Evolutionary conservation across 2,329 filamentous ascomycete species (phyloP), one percentile per base, ranked within the genome.

Genomic region (Penicillium sp.): DNA sequence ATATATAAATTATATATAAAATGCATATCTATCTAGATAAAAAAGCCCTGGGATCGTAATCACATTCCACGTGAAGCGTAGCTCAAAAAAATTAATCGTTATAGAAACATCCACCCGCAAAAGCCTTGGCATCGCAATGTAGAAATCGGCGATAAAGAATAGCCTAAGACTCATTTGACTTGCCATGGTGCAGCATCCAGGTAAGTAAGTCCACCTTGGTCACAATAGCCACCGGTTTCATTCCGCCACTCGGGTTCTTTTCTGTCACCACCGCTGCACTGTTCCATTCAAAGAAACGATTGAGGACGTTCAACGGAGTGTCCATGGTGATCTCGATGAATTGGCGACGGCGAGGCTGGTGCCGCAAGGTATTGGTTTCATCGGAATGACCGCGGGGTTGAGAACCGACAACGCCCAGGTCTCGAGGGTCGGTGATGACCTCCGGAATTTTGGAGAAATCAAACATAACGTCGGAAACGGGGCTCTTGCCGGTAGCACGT

Each of bases 281-380:
- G 67, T 98, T 96, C 88, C 92, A 96, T 69, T 96, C 88, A 50
- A 96, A 87, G 69, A 98, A 98, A 57, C 85, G 81, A 71, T 87
- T 90, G 37, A 98, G 74, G 30, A 84, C 82, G 31, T 76, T 78
- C 26, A 98, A 73, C 2, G 84, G 84, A 1, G 92, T 98, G 50
- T 95, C 85, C 61, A 84, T 72, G 5, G 92, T 96, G 59, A 98
- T 95, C 67, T 96, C 85, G 34, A 96, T 84, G 66, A 95, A 98
- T 59, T 84, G 80, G 41, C 81, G 74, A 14, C 64, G 59, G 64
- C 77, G 76, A 50, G 62, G 58, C 9, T 70, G 62, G 9, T 11
- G 10, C 6, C 25, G 25, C 6, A 27, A n/a, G 25, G 25, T 27
- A 13, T 11, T 27, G 6, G 25, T 22, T 22, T 22, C 25, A 5